phyloP scores from a whole-genome alignment of 2,329 filamentous ascomycete species.

The Ascochyta lentis region DNA sequence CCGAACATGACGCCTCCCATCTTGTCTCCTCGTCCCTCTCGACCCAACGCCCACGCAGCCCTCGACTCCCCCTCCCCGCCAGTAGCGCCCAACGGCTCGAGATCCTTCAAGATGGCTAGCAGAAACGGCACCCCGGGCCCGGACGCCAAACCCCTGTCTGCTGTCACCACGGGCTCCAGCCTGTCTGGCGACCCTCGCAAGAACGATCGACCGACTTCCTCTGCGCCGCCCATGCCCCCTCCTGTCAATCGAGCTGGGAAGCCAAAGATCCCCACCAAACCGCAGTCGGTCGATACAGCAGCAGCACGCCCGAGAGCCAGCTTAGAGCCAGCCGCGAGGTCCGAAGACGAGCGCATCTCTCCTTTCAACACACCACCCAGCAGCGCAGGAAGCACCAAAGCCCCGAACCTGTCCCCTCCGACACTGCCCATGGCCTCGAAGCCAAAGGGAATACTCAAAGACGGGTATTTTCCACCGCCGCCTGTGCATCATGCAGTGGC shows the following conservation, averaged over 20 bases:
- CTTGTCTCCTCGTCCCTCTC: slow-evolving; percentile 45
- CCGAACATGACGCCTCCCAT: slow-evolving; percentile 48
- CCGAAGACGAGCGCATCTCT: slow-evolving; percentile 63
- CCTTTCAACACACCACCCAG: slow-evolving; percentile 88
- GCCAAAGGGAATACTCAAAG: slow-evolving; percentile 31
- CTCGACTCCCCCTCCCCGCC: slow-evolving; percentile 32
- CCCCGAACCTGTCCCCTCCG: slow-evolving; percentile 30
- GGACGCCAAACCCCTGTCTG: slow-evolving; percentile 45
- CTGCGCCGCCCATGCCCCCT: slow-evolving; percentile 62
- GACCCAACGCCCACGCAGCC: slow-evolving; percentile 31
- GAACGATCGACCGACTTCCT: slow-evolving; percentile 49
- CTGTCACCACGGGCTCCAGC: slow-evolving; percentile 21
- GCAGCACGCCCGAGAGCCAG: slow-evolving; percentile 24
- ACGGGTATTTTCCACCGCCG: slow-evolving; percentile 44
- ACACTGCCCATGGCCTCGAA: slow-evolving; percentile 34
- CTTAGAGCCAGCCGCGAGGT: slow-evolving; percentile 51
- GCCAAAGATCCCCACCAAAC: slow-evolving; percentile 66
- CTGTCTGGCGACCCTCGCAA: slow-evolving; percentile 40
- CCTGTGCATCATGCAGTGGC: slow-evolving; percentile 40
- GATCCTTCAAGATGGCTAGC: slow-evolving; percentile 49
- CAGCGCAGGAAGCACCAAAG: slow-evolving; percentile 65
- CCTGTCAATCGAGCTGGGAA: slow-evolving; percentile 84
- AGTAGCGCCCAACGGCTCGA: slow-evolving; percentile 27
- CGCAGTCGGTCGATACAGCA: slow-evolving; percentile 36
- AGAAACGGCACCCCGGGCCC: slow-evolving; percentile 51